Percentiles rank a stretch among this genome's conserved stretches.
These are phyloP conservation scores for Sphaerulina vaccinii DNA, from an alignment of 2,329 filamentous ascomycete genomes.

Conservation along the genomic window DNA sequence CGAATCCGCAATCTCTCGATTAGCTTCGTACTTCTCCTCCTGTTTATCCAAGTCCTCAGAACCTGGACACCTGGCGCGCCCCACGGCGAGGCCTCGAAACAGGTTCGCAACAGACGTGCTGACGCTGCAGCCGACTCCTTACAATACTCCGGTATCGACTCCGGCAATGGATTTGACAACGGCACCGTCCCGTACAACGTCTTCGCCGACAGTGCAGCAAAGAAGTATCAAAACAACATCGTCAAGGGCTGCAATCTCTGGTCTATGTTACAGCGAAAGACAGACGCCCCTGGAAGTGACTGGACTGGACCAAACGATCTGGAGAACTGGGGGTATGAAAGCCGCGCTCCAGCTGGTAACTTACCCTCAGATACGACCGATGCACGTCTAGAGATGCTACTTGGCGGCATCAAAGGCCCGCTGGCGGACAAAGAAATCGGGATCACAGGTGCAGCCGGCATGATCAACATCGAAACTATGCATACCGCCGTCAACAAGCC, in stretches of 20 bases:
- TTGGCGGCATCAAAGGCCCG: neutral
- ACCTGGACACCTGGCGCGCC: neutral
- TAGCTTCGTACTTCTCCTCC: neutral
- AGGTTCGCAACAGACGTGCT: neutral
- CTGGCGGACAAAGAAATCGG: neutral
- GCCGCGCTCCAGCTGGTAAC: neutral
- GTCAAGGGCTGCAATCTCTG: slow-evolving; percentile 14
- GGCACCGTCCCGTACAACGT: neutral
- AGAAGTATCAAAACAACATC: slow-evolving; percentile 8
- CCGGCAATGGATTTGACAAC: neutral
- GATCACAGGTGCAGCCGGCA: neutral
- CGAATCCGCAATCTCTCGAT: neutral
- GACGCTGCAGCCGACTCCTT: no score
- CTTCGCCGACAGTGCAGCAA: neutral
- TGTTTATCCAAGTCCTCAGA: no score
- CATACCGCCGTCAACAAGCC: neutral
- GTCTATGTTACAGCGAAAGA: neutral
- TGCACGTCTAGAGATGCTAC: neutral
- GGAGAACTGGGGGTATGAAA: slow-evolving; percentile 5
- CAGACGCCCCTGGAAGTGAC: neutral
- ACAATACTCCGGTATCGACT: neutral
- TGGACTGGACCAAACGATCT: slow-evolving; percentile 2
- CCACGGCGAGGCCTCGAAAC: neutral
- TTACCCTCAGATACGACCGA: neutral
- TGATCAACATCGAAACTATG: slow-evolving; percentile 11